Percentiles rank a stretch among this genome's conserved stretches.
These are phyloP conservation scores for Globisporangium canariense DNA, from an alignment of 352 stramenopile species.

Conservation along the genomic window DNA sequence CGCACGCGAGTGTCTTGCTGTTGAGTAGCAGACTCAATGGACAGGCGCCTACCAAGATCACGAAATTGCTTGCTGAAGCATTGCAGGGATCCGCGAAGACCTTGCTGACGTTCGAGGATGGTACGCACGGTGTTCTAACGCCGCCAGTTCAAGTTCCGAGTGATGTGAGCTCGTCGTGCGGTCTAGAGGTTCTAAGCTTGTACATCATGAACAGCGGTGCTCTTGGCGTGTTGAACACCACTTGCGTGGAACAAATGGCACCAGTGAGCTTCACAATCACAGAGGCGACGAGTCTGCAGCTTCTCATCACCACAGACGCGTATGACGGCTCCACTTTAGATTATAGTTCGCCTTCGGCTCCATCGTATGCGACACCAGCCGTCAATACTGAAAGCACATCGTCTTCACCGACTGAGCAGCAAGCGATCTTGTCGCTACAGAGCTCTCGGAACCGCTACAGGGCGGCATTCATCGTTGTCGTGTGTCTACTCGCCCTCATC, in stretches of 20 bases:
- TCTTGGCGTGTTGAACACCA: not conserved
- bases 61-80: not conserved
- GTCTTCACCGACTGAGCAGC: not conserved
- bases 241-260: not conserved
- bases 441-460: conserved; percentile 25
- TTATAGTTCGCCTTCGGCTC: not conserved
- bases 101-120: conserved; percentile 3
- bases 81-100: conserved; percentile 4
- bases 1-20: conserved; percentile 19
- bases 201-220: conserved; percentile 2
- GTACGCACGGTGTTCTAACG: not conserved
- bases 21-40: conserved; percentile 19
- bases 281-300: conserved; percentile 6
- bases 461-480: conserved; percentile 30
- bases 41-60: conserved; percentile 7
- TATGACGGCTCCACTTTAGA: not conserved
- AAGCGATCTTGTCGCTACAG: conserved; percentile 21
- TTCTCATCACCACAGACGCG: conserved; percentile 1
- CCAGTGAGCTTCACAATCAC: conserved; percentile 2
- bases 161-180: not conserved
- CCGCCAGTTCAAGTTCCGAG: not conserved
- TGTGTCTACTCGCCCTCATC: conserved; percentile 15
- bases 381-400: not conserved
- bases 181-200: conserved; percentile 3
- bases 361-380: not conserved